These are phyloP conservation scores for Friedmanniomyces simplex DNA, from an alignment of 495 filamentous ascomycete genomes.

Conservation along the genomic window DNA sequence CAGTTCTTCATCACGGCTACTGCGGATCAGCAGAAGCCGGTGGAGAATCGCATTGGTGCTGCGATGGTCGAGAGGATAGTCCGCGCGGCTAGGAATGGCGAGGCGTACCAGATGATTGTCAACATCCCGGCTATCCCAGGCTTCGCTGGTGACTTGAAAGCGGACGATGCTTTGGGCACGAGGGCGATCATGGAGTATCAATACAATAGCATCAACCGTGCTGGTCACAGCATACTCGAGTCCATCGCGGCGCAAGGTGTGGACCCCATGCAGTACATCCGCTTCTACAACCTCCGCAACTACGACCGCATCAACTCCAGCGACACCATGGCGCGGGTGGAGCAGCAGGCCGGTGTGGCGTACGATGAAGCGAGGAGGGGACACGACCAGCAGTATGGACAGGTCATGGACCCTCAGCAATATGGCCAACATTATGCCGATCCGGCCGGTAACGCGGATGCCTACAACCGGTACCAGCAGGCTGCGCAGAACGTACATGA, in stretches of 20 bases:
- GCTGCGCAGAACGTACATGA: conserved; percentile 49
- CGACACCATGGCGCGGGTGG: conserved; percentile 49
- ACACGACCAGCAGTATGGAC: conserved; percentile 44
- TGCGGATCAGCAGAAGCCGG: conserved; percentile 59
- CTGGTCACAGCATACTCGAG: conserved; percentile 79
- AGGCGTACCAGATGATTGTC: conserved; percentile 77
- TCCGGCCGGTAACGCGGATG: conserved; percentile 13
- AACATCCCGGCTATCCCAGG: conserved; percentile 81
- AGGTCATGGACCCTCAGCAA: conserved; percentile 16
- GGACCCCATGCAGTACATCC: conserved; percentile 55
- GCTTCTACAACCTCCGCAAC: conserved; percentile 90
- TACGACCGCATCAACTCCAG: conserved; percentile 84
- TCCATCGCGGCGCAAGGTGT: conserved; percentile 34
- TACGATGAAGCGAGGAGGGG: conserved; percentile 62
- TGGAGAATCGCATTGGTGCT: conserved; percentile 77
- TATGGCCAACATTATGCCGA: conserved; percentile 12
- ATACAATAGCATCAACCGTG: conserved; percentile 81
- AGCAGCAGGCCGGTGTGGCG: conserved; percentile 56
- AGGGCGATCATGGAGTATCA: conserved; percentile 96
- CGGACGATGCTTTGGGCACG: conserved; percentile 70
- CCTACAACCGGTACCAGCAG: conserved; percentile 55
- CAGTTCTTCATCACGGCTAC: conserved; percentile 98
- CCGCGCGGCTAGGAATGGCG: conserved; percentile 56
- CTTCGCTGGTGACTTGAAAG: conserved; percentile 79
- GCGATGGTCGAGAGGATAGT: conserved; percentile 83